Base-by-base conservation (phyloP, 768 basidiomycete species). In the Tricholoma flavovirens region DNA sequence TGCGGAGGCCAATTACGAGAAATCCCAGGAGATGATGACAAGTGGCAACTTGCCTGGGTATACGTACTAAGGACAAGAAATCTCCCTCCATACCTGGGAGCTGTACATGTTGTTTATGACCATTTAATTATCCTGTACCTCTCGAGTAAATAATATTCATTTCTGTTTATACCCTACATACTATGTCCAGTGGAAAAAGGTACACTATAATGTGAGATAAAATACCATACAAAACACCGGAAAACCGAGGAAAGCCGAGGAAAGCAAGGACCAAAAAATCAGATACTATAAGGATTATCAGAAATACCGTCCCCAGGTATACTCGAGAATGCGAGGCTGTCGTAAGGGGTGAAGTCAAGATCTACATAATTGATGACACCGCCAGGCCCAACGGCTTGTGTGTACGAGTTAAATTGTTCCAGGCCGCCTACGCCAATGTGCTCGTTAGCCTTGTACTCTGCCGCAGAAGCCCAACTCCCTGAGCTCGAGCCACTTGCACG, bases 401-500 rank as follows among this genome's bases (percentile, higher is more conserved):
- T 59, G 40, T 62, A 60, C 2, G 55, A 24, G 12, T 51, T 22
- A 22, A 55, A 62, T 3, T 62, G 59, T 19, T 62, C 61, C 7
- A 64, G 56, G 11, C 57, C 36, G 45, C 57, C 56, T 9, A 60
- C 6, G 22, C 62, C 63, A 9, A 49, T 29, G 26, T 29, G 26
- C 26, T 49, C 29, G 26, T 2, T 17, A 3, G 56, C 46, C 51
- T 60, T 65, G 48, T 61, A 63, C 12, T 65, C 64, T 29, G n/a
- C 26, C 4, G 26, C 26, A 45, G 56, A 33, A 17, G 50, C 53
- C 64, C 64, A 67, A 40, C 67, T 65, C 12, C 57, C 62, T 4
- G 63, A 59, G 42, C 59, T 62, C 24, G 67, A 66, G 38, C 62
- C 62, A 54, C 62, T 63, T 15, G 64, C 56, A 21, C 64, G 63